Conservation (phyloP, 2,329 filamentous ascomycete genomes). For the Penicillium freii region DNA sequence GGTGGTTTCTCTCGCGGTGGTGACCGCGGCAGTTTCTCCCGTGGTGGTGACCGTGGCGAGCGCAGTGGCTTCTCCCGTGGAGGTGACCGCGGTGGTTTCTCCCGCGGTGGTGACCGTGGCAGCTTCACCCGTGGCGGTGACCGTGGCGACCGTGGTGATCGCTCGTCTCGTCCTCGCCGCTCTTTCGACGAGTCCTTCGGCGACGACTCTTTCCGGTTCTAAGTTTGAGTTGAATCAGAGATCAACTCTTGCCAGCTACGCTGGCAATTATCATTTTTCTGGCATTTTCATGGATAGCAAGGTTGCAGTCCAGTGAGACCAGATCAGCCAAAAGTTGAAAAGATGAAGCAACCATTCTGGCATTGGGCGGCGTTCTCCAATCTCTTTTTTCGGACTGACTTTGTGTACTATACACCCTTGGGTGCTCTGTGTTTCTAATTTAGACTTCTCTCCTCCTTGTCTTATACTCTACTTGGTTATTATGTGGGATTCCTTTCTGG, state of each 20-base stretch:
- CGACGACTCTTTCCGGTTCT: constrained; percentile 11
- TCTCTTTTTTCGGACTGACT: constrained; percentile 13
- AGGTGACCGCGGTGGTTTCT: background rate
- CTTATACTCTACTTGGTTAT: constrained; percentile 14
- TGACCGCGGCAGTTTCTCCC: constrained; percentile 1
- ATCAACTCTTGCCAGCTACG: background rate
- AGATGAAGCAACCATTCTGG: constrained; percentile 20
- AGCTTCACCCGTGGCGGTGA: constrained; percentile 9
- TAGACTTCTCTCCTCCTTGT: constrained; percentile 24
- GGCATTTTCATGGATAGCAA: background rate
- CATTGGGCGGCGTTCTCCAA: constrained; percentile 30
- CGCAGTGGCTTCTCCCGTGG: constrained; percentile 3
- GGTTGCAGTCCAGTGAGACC: background rate
- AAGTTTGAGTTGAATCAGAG: background rate
- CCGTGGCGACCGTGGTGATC: constrained; percentile 5
- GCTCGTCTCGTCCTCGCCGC: constrained; percentile 6
- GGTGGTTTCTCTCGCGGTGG: constrained; percentile 3
- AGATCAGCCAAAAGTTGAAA: constrained; percentile 12
- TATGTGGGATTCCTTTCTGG: constrained; percentile 5
- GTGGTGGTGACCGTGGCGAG: background rate
- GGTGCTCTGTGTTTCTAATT: constrained; percentile 12
- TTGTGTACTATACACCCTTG: constrained; percentile 20
- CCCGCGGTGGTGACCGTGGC: background rate
- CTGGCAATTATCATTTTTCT: background rate
- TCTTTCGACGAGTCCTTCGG: background rate